Percentiles rank a stretch among this genome's conserved stretches.
Conservation (phyloP, 768 basidiomycete species). For the Sporobolomyces pararoseus region DNA sequence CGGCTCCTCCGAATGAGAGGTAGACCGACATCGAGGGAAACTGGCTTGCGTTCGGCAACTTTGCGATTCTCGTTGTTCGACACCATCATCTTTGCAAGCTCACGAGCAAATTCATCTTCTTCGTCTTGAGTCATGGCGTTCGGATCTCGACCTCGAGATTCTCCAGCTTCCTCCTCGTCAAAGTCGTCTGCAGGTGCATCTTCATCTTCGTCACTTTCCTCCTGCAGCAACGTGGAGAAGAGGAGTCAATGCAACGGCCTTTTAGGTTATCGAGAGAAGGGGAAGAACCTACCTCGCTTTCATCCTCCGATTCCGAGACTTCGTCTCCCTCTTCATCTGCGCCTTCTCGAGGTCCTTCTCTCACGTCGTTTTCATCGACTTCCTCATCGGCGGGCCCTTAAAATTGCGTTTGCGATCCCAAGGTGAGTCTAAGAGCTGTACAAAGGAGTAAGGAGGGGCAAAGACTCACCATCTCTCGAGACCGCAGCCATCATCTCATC, state of each 20-base stretch:
- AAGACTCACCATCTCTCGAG: constrained; percentile 17
- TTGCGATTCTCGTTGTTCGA: constrained; percentile 69
- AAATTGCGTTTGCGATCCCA: too few species aligned
- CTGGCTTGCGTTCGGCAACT: constrained; percentile 65
- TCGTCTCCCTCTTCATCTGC: constrained; percentile 38
- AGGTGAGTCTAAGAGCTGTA: too few species aligned
- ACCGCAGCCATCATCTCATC: constrained; percentile 75
- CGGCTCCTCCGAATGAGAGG: constrained; percentile 23
- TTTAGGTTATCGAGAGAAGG: background rate
- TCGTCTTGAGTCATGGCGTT: constrained; percentile 48
- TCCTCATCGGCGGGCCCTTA: constrained; percentile 43
- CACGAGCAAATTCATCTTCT: constrained; percentile 88
- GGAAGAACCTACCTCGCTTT: constrained; percentile 21
- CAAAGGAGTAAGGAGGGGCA: background rate
- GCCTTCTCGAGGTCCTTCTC: constrained; percentile 26
- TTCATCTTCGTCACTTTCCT: constrained; percentile 54
- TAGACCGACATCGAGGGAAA: constrained; percentile 34
- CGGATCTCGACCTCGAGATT: constrained; percentile 39
- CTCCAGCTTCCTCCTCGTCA: constrained; percentile 26
- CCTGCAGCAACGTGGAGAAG: background rate
- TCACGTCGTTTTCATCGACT: constrained; percentile 39
- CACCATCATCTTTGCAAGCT: constrained; percentile 89
- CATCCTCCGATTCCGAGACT: constrained; percentile 22
- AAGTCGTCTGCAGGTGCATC: constrained; percentile 45
- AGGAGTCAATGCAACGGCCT: too few species aligned